Percentiles rank a stretch among this genome's conserved stretches.
phyloP scores from a whole-genome alignment of 2,329 filamentous ascomycete species.

The Podosphaera fusca region DNA sequence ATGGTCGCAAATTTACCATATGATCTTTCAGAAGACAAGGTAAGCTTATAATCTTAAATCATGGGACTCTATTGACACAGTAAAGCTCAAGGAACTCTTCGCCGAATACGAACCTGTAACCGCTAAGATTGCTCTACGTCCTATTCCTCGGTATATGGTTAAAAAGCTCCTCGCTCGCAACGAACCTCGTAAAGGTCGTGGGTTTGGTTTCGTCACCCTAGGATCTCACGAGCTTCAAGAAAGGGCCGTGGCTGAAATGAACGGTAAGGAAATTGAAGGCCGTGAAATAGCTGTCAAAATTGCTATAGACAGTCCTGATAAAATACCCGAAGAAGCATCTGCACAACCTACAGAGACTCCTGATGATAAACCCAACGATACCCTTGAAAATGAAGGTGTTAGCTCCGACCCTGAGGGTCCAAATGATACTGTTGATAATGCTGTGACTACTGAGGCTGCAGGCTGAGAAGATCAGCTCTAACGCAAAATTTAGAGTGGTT shows the following conservation, averaged over 20 bases:
- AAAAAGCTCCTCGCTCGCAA: constrained; percentile 98
- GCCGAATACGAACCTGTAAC: constrained; percentile 74
- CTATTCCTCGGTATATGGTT: constrained; percentile 98
- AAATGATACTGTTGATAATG: not conserved
- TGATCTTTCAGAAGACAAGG: constrained; percentile 92
- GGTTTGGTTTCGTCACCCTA: constrained; percentile 94
- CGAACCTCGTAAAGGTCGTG: constrained; percentile 95
- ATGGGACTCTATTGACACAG: constrained; percentile 2
- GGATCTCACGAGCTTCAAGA: constrained; percentile 88
- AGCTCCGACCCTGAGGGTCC: not conserved
- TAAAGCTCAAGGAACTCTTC: constrained; percentile 91
- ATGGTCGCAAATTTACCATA: constrained; percentile 99
- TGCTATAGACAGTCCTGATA: constrained; percentile 96
- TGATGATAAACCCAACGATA: constrained; percentile 21
- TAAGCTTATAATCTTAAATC: constrained; percentile 21
- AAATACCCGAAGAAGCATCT: constrained; percentile 69
- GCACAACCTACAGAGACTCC: constrained; percentile 22
- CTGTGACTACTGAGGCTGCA: too few relatives aligned
- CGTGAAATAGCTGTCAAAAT: constrained; percentile 99
- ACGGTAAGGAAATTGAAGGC: constrained; percentile 96
- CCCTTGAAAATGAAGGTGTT: constrained; percentile 19
- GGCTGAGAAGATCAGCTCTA: not conserved
- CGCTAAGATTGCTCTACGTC: constrained; percentile 94
- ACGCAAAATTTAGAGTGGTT: not conserved
- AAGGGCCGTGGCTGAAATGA: constrained; percentile 96